Conservation (phyloP, 2,329 filamentous ascomycete genomes). For the Penicillium sp. region DNA sequence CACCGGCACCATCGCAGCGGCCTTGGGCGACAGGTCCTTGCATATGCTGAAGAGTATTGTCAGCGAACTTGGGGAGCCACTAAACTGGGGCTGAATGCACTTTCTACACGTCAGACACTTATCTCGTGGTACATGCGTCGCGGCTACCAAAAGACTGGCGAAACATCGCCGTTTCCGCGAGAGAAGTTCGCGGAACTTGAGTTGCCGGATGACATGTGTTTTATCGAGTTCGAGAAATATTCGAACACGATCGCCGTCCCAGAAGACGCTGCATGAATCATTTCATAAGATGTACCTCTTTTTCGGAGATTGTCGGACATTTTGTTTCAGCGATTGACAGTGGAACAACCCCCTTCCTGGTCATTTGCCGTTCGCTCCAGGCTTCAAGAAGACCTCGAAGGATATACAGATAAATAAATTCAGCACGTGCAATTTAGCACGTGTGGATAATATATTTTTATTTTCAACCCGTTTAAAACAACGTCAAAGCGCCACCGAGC, state of each 20-base stretch:
- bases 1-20: slow-evolving; percentile 21
- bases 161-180: slow-evolving; percentile 21
- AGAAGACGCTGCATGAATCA: not conserved
- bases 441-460: too few relatives aligned
- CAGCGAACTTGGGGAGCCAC: slow-evolving; percentile 19
- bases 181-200: slow-evolving; percentile 17
- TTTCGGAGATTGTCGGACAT: too few relatives aligned
- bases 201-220: slow-evolving; percentile 25
- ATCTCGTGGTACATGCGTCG: slow-evolving; percentile 32
- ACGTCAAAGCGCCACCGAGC: not conserved
- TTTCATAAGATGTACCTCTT: too few relatives aligned
- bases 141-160: slow-evolving; percentile 27
- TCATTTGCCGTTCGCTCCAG: too few relatives aligned
- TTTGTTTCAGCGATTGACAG: too few relatives aligned
- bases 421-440: too few relatives aligned
- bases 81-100: slow-evolving; percentile 24
- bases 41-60: slow-evolving; percentile 30
- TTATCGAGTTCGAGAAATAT: slow-evolving; percentile 27
- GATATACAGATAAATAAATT: too few relatives aligned
- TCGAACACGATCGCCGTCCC: not conserved
- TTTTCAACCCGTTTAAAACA: too few relatives aligned
- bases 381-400: too few relatives aligned
- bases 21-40: slow-evolving; percentile 26
- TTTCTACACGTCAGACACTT: slow-evolving; percentile 28
- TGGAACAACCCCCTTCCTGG: too few relatives aligned